Evolutionary conservation across 331 rosid species (phyloP), one percentile per base, ranked within the genome.

Genomic region (Pyrus hybrid): DNA sequence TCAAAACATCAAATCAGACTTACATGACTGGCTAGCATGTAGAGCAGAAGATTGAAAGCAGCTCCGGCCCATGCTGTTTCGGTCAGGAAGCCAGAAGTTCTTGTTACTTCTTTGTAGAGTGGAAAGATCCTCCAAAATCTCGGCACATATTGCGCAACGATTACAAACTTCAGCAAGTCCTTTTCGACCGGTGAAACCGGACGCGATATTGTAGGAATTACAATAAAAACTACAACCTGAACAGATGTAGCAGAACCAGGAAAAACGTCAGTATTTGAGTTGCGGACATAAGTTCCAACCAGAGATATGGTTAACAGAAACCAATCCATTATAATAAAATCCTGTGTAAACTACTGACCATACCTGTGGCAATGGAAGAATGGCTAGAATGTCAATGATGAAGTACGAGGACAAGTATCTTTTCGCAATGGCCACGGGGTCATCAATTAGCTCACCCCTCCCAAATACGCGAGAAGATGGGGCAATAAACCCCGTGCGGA

Each of bases 311-410:
- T 54, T 54, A 54, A 54, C 21, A 18, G 17, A 54, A 20, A n/a
- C 4, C 23, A 54, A 20, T 18, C 60, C 10, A 5, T 53, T 53
- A 53, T 53, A 53, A 53, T 53, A 53, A 53, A 51, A 18, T 20
- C 23, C 8, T 7, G 23, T 20, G 21, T 1, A 62, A 26, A 35
- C 54, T 14, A 9, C 47, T 41, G 47, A 41, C 21, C 7, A 14
- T 84, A 94, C 99, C 96, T 94, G 99, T 67, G 97, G 99, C 53
- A 94, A 76, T 69, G 99, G 99, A 81, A 94, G 74, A 78, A 94
- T 81, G 54, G 99, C 85, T 14, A 94, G 82, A 79, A 94, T 57
- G 79, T 94, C 99, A 61, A 94, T 78, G 73, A 88, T 72, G 85
- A 94, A 94, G 82, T 83, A 51, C 1, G 96, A 76, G 23, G 64